Base-by-base conservation (phyloP, 139 green algal genomes). In the Chlorella sp. region DNA sequence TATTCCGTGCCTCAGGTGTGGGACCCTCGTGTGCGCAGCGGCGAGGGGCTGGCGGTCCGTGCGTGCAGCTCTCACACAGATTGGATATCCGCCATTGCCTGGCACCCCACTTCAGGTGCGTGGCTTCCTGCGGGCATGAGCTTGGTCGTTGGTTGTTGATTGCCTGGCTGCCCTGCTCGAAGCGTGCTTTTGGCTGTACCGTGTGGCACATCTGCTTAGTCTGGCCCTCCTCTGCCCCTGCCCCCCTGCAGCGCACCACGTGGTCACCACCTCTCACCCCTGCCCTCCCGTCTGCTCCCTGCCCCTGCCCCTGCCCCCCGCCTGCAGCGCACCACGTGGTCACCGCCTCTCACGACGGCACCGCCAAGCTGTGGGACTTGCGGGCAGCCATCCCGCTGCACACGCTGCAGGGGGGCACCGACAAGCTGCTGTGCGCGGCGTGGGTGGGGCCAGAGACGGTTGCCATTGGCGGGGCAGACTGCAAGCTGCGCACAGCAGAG, bases 11-110 rank as follows among this genome's bases (percentile, higher is more conserved):
- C 2, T 16, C 79, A 85, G 79, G 79, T 98, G 32, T 99, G 97
- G 97, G 97, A 99, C 90, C 88, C 89, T 2, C 90, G 95, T 0
- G 71, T 75, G 9, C 88, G 92, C 11, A 87, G 28, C 9, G 90
- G 91, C 19, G 94, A 97, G 57, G 89, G 87, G 2, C 81, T 95
- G 87, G 93, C 91, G 0, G 81, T 95, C 0, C 92, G 93, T 61
- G 81, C 89, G 0, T 91, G 91, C 30, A 57, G 75, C 19, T 95
- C 92, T 0, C 96, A 98, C 85, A 91, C 86, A 28, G 91, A 92
- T 53, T 98, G 97, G 96, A 94, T 99, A 24, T 87, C 89, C 2
- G 86, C 69, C 3, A 77, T 98, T 2, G 90, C 92, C 0, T 98
- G 96, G 96, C 91, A 94, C 80, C 93, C 94, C 3, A 37, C 37